Percentiles rank a stretch among this genome's conserved stretches.
Evolutionary conservation across 768 basidiomycete species (phyloP).

Genomic region (Rhodotorula paludigena): DNA sequence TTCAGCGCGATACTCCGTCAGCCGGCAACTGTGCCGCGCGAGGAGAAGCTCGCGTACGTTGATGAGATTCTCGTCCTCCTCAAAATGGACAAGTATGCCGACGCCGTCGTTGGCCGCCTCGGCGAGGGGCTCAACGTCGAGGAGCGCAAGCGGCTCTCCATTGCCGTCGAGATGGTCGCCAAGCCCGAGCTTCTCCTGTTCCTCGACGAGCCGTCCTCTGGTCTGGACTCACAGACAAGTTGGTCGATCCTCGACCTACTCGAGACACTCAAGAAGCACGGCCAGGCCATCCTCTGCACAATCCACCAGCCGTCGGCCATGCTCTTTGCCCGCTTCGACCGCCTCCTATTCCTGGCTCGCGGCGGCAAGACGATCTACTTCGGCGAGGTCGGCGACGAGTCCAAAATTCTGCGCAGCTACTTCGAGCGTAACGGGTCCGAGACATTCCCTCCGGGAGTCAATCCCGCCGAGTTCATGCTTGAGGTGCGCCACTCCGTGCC

Average conservation of each 20-base stretch:
- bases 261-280: constrained; percentile 50
- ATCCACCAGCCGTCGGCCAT: constrained; percentile 57
- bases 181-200: constrained; percentile 51
- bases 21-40: constrained; percentile 45
- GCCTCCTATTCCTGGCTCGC: constrained; percentile 54
- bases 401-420: constrained; percentile 52
- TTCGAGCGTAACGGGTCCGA: constrained; percentile 4
- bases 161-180: constrained; percentile 75
- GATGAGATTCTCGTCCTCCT: constrained; percentile 50
- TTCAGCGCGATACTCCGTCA: constrained; percentile 51
- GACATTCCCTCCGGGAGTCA: constrained; percentile 53
- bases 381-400: constrained; percentile 62
- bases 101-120: constrained; percentile 51
- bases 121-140: constrained; percentile 50
- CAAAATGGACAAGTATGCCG: constrained; percentile 51
- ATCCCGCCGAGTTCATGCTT: constrained; percentile 60
- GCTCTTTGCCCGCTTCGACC: constrained; percentile 76
- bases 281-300: constrained; percentile 51
- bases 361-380: constrained; percentile 74
- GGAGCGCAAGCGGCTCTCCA: constrained; percentile 62
- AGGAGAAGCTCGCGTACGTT: constrained; percentile 50
- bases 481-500: constrained; percentile 47
- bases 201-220: constrained; percentile 50
- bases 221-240: constrained; percentile 52
- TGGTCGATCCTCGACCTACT: constrained; percentile 51